phyloP scores from a whole-genome alignment of 1,139 yeast genomes.

The Nadsonia starkeyi-henricii region DNA sequence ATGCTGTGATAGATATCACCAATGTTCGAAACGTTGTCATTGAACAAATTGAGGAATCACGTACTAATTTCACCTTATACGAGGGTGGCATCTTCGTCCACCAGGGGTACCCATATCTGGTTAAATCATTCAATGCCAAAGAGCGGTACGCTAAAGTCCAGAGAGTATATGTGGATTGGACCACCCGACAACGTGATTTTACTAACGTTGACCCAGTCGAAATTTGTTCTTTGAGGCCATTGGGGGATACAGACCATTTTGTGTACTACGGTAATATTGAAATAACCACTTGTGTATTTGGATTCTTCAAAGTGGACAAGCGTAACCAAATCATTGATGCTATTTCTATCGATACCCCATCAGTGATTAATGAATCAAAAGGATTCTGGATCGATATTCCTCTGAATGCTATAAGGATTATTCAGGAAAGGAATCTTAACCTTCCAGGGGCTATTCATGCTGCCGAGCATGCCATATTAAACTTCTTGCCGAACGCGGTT shows the following conservation, averaged over 20 bases:
- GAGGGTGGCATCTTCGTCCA: slow-evolving; percentile 94
- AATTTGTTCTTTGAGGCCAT: not conserved
- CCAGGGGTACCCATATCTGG: slow-evolving; percentile 81
- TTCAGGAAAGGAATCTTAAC: slow-evolving; percentile 43
- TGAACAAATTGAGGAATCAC: slow-evolving; percentile 80
- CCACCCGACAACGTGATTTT: slow-evolving; percentile 77
- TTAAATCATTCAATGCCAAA: slow-evolving; percentile 68
- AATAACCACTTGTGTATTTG: slow-evolving; percentile 70
- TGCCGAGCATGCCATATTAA: slow-evolving; percentile 81
- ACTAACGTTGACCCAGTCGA: slow-evolving; percentile 76
- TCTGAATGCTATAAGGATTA: slow-evolving; percentile 38
- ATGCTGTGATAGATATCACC: slow-evolving; percentile 81
- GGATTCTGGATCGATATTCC: slow-evolving; percentile 94
- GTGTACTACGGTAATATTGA: slow-evolving; percentile 55
- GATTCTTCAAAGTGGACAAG: slow-evolving; percentile 76
- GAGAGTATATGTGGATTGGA: slow-evolving; percentile 87
- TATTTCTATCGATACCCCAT: slow-evolving; percentile 85
- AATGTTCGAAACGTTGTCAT: slow-evolving; percentile 59
- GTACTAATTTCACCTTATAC: slow-evolving; percentile 81
- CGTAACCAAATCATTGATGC: slow-evolving; percentile 73
- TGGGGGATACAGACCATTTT: slow-evolving; percentile 2
- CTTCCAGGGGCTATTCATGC: slow-evolving; percentile 94
- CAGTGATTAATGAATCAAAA: slow-evolving; percentile 49
- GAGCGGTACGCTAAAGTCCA: slow-evolving; percentile 68
- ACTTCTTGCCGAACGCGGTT: slow-evolving; percentile 51